Conservation (phyloP, 208 protist species). For the Leishmania aethiopica region DNA sequence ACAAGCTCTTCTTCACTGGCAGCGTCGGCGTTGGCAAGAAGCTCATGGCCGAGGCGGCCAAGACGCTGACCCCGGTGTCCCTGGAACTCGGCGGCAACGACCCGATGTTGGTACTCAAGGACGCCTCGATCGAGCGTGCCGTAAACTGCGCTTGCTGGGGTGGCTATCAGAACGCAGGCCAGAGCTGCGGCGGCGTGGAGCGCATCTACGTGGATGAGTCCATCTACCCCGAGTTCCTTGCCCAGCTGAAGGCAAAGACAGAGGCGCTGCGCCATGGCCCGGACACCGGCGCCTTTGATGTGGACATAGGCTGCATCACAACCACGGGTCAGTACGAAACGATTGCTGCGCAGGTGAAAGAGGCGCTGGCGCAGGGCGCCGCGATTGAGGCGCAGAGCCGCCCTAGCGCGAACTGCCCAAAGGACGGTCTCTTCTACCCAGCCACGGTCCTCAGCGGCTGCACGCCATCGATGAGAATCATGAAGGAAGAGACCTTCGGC, state of each 20-base stretch:
- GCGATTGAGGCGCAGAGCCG: conserved; percentile 74
- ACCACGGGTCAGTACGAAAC: conserved; percentile 64
- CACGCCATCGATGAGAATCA: conserved; percentile 81
- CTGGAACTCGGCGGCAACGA: conserved; percentile 91
- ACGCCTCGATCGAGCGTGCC: conserved; percentile 77
- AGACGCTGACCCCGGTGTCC: conserved; percentile 73
- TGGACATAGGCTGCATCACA: conserved; percentile 76
- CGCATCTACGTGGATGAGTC: conserved; percentile 73
- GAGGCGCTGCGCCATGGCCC: conserved; percentile 73
- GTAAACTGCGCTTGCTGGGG: conserved; percentile 84
- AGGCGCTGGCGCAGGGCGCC: conserved; percentile 67
- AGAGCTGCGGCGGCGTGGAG: conserved; percentile 80
- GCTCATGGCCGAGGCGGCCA: conserved; percentile 71
- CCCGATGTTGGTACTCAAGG: conserved; percentile 76
- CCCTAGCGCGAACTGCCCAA: conserved; percentile 39
- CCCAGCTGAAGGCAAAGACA: conserved; percentile 66
- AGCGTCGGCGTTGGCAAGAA: conserved; percentile 80
- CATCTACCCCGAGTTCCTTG: conserved; percentile 76
- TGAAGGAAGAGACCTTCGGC: conserved; percentile 93
- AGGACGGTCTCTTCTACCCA: conserved; percentile 71
- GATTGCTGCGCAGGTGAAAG: conserved; percentile 67
- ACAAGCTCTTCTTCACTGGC: conserved; percentile 90
- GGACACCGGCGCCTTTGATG: conserved; percentile 49
- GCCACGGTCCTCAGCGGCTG: conserved; percentile 86
- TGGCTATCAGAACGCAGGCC: conserved; percentile 83